A percentile compares a stretch with the other conserved stretches of the same genome.
Conservation (phyloP, 805 yeast genomes). For the Hanseniaspora vineae region DNA sequence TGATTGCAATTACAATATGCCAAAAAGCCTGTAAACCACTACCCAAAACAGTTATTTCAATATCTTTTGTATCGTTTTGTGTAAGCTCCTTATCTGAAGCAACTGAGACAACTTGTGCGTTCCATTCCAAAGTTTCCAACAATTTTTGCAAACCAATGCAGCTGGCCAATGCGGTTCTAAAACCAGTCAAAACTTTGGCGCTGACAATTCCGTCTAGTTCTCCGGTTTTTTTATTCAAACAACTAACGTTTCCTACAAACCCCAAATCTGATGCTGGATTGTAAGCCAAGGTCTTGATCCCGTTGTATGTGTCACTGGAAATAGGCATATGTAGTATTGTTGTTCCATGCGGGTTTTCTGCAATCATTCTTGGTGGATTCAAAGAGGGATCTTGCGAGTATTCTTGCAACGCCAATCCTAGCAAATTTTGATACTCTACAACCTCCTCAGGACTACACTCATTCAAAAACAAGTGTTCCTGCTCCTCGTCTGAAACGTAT, state of each 20-base stretch:
- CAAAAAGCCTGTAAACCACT: conserved; percentile 54
- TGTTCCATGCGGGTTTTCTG: conserved; percentile 24
- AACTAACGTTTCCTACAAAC: conserved; percentile 42
- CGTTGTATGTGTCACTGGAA: conserved; percentile 37
- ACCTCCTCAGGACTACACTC: conserved; percentile 19
- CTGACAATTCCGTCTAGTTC: conserved; percentile 39
- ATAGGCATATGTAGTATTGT: conserved; percentile 57
- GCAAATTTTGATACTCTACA: conserved; percentile 24
- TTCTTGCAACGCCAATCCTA: conserved; percentile 27
- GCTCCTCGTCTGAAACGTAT: background rate
- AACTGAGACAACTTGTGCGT: too few relatives aligned
- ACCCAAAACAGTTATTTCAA: conserved; percentile 35
- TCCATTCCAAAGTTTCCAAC: background rate
- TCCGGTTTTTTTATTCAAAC: conserved; percentile 40
- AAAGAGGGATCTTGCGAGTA: conserved; percentile 31
- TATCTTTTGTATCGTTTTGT: conserved; percentile 5
- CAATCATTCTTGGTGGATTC: conserved; percentile 44
- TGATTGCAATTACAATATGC: conserved; percentile 29
- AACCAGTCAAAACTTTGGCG: conserved; percentile 49
- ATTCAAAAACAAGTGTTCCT: background rate
- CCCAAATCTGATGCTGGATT: conserved; percentile 42
- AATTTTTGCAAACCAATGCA: conserved; percentile 28
- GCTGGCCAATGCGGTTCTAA: conserved; percentile 51
- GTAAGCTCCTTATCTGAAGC: too few relatives aligned
- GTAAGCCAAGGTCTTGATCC: conserved; percentile 40